phyloP scores from a whole-genome alignment of 2,329 filamentous ascomycete species.

The Biscogniauxia sp. region DNA sequence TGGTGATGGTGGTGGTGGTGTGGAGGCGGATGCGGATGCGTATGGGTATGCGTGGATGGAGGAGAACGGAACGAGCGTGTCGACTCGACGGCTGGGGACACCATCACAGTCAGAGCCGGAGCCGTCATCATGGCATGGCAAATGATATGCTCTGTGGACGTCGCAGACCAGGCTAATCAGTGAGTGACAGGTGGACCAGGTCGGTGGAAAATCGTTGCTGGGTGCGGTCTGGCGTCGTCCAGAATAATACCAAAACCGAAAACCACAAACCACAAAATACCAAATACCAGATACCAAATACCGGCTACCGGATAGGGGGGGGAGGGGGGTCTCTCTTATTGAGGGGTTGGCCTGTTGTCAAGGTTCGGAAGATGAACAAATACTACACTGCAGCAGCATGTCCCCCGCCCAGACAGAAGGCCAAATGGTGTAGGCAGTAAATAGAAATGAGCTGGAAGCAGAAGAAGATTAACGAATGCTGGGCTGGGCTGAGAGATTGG shows the following conservation, averaged over 20 bases:
- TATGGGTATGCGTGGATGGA: slow-evolving; percentile 29
- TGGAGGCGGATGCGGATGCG: too few species aligned
- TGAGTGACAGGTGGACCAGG: slow-evolving; percentile 17
- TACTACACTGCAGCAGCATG: not conserved
- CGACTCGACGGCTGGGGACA: slow-evolving; percentile 39
- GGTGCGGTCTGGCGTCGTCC: not conserved
- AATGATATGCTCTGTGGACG: slow-evolving; percentile 16
- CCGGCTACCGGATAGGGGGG: too few species aligned
- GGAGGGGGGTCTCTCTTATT: not conserved
- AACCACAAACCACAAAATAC: too few species aligned
- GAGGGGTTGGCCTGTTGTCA: not conserved
- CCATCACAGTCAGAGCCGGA: slow-evolving; percentile 38
- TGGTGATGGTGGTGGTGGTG: too few species aligned
- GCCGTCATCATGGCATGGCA: slow-evolving; percentile 47
- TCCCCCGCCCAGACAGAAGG: not conserved
- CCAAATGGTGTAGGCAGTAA: not conserved
- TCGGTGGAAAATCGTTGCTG: slow-evolving; percentile 9
- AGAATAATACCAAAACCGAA: not conserved
- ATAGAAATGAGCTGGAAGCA: not conserved
- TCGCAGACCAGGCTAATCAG: not conserved
- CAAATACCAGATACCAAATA: too few species aligned
- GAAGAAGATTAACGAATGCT: not conserved
- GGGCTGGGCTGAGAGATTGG: not conserved
- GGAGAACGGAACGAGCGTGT: slow-evolving; percentile 31
- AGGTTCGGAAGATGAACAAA: not conserved